Evolutionary conservation across 176 grass and related monocot species (phyloP).

Genomic region (Triticum aestivum): DNA sequence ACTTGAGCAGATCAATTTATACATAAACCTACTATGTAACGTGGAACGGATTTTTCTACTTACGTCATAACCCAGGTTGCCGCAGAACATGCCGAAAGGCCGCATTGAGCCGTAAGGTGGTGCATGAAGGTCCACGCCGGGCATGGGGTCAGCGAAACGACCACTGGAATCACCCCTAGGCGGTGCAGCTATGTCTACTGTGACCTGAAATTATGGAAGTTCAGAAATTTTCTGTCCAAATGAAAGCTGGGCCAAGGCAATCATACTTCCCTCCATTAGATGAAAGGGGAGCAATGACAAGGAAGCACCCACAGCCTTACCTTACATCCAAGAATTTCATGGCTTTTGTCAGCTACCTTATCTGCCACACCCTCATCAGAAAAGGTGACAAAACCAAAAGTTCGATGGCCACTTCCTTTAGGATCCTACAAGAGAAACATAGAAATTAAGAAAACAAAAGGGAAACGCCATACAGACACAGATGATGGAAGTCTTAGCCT

Average conservation of each 20-base stretch:
- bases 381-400: slow-evolving; percentile 94
- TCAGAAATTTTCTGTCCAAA: neutral
- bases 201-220: slow-evolving; percentile 44
- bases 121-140: slow-evolving; percentile 41
- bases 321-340: slow-evolving; percentile 94
- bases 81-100: slow-evolving; percentile 63
- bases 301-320: slow-evolving; percentile 28
- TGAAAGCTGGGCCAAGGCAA: neutral
- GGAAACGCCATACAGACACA: neutral
- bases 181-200: slow-evolving; percentile 81
- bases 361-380: slow-evolving; percentile 87
- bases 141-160: slow-evolving; percentile 54
- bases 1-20: neutral
- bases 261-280: neutral
- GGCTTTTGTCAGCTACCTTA: slow-evolving; percentile 71
- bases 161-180: slow-evolving; percentile 55
- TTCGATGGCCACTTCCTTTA: slow-evolving; percentile 89
- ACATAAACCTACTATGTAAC: neutral
- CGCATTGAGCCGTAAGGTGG: slow-evolving; percentile 63
- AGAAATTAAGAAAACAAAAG: slow-evolving; percentile 3
- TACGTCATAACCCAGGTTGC: slow-evolving; percentile 68
- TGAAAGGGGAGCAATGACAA: neutral
- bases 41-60: slow-evolving; percentile 19
- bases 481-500: neutral
- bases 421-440: slow-evolving; percentile 53